Base-by-base conservation (phyloP, 2,329 filamentous ascomycete species). In the Alternaria sp. region DNA sequence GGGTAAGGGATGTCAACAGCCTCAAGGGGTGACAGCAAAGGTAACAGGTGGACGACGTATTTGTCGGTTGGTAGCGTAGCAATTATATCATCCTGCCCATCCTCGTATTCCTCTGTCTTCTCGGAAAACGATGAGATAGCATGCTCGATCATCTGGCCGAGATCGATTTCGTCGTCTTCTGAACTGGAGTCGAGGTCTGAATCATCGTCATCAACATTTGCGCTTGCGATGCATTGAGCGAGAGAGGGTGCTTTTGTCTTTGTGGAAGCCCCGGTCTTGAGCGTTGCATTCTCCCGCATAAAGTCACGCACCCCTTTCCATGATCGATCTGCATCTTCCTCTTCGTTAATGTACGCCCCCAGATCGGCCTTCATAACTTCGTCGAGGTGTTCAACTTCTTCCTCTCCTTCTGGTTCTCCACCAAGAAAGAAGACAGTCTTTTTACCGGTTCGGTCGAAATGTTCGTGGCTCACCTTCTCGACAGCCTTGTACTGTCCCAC, bases 211-310 rank as follows among this genome's bases (percentile, higher is more conserved):
- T 50, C 42, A 3, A 40, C 21, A n/a, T 31, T 28, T 17, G 50
- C 56, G 8, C 29, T 46, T 13, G 55, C 61, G 33, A 61, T 62
- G 14, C 52, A 14, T 4, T 28, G 31, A 11, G 58, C 51, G 11
- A 61, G 45, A 2, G 61, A 63, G n/a, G 41, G 24, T 3, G 26
- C 31, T 14, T 13, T 48, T 13, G 11, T 7, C 5, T 7, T 24
- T 8, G n/a, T 9, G 4, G 23, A 21, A 10, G 17, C 24, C 33
- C 10, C 23, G 1, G 5, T 36, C 13, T 39, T 28, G 48, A 11
- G 7, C 8, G 48, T 28, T 14, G 21, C 5, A 17, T 34, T 13
- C 5, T 26, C 24, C 21, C 13, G 29, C 21, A n/a, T 34, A 5
- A 48, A 48, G 8, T 36, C 4, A 13, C 21, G 31, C 23, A 48